Base-by-base conservation (phyloP, 2,329 filamentous ascomycete genomes). In the Ophiostoma quercus region DNA sequence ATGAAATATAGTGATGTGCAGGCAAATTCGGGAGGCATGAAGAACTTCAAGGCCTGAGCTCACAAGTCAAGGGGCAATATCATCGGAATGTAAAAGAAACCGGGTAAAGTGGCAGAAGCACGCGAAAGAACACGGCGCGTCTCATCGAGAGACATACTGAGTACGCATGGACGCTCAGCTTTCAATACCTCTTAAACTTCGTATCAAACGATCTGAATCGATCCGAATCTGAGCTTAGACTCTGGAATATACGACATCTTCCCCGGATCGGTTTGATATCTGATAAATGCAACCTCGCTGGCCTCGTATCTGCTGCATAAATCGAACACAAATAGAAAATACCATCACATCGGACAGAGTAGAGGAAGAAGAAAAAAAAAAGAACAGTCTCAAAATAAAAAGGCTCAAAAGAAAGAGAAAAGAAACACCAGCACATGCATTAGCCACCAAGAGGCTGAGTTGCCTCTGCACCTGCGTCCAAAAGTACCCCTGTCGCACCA, bases 71-170 rank as follows among this genome's bases (percentile, higher is more conserved):
- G 22, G 51, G n/a, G 19, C 51, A 25, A 57, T 22, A 25, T 12
- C 22, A 14, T 29, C n/a, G 22, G 57, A 62, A 62, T 62, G 57
- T 11, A 16, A 32, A 32, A n/a, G 51, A 57, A 60, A 60, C 54
- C 54, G 54, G 25, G 54, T 32, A 62, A 62, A 62, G 57, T 62
- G 57, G 57, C 43, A 47, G 43, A 47, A 16, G 43, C 51, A 57
- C 51, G 22, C 57, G 57, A 62, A 32, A 62, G 57, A 62, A 62
- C 57, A 62, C 57, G 54, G 57, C 57, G 62, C 37, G 32, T 66
- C 62, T 41, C 62, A 37, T 14, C n/a, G n/a, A 57, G 51, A 57
- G 22, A 57, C 62, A 41, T 39, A 63, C 25, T 29, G 25, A 29
- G 7, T n/a, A 9, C 3, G n/a, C 51, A 25, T 57, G 22, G 43